Base-by-base conservation (phyloP, 371 early-diverging fungal genomes). In the Basidiobolus meristosporus region DNA sequence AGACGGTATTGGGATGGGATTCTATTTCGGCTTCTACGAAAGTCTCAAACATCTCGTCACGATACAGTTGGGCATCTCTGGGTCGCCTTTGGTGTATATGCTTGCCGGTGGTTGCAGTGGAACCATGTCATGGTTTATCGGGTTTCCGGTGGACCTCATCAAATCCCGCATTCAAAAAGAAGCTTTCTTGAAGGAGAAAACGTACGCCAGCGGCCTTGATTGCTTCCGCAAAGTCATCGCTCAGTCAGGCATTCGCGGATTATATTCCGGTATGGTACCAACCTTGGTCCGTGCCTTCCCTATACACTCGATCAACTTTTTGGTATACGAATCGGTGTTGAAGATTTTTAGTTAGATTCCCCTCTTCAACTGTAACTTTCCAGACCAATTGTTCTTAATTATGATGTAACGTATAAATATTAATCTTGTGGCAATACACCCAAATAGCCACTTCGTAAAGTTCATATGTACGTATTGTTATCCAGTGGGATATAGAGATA, bases 281-380 rank as follows among this genome's bases (percentile, higher is more conserved):
- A 80, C 80, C 20, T 59, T 82, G 7, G 58, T 82, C 18, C 59
- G 86, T 7, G 83, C 84, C 12, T 75, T 82, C 42, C 86, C 86
- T 6, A 70, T 85, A 42, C 86, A 85, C 52, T 70, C 78, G 5
- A 57, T 85, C 20, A 79, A 80, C 51, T 80, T 82, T 59, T 57
- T 77, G 7, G 80, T 82, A 7, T 80, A 80, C 42, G 81, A 80
- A 39, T 36, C 16, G 11, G 36, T 36, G 3, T 9, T 26, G n/a
- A n/a, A n/a, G n/a, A n/a, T n/a, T n/a, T n/a, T n/a, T n/a, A n/a
- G n/a, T n/a, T n/a, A n/a, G n/a, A n/a, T n/a, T n/a, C n/a, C n/a
- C n/a, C n/a, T n/a, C n/a, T n/a, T n/a, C n/a, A n/a, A n/a, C n/a
- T n/a, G n/a, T n/a, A n/a, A n/a, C n/a, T n/a, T n/a, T n/a, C n/a